Evolutionary conservation across 805 yeast genomes (phyloP).

Genomic region (Lachancea kluyveri): DNA sequence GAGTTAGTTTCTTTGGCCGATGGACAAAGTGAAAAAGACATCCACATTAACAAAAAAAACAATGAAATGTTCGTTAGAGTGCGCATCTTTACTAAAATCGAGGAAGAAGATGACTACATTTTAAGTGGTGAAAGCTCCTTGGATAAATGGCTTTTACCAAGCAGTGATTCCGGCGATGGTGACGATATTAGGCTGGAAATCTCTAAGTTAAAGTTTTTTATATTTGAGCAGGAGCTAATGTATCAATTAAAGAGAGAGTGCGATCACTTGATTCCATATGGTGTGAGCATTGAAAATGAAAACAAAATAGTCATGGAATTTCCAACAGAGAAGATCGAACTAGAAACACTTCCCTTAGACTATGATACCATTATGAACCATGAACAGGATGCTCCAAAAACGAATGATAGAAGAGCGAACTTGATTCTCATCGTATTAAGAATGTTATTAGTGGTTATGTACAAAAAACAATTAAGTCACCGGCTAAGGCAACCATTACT

Average conservation of each 20-base stretch:
- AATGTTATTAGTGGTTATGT: conserved; percentile 33
- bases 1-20: conserved; percentile 32
- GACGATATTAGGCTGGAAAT: conserved; percentile 50
- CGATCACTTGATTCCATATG: conserved; percentile 55
- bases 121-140: conserved; percentile 51
- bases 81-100: conserved; percentile 48
- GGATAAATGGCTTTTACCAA: conserved; percentile 13
- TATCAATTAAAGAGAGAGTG: conserved; percentile 75
- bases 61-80: conserved; percentile 48
- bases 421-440: conserved; percentile 29
- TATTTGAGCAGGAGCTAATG: conserved; percentile 88
- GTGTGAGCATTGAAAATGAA: conserved; percentile 57
- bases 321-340: conserved; percentile 60
- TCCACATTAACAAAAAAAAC: conserved; percentile 3
- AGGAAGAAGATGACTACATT: conserved; percentile 44
- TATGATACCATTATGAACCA: conserved; percentile 31
- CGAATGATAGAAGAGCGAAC: conserved; percentile 34
- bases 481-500: conserved; percentile 17
- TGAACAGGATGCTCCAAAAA: conserved; percentile 38
- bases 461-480: conserved; percentile 32
- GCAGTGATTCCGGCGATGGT: conserved; percentile 11
- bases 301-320: conserved; percentile 62
- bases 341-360: conserved; percentile 50
- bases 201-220: conserved; percentile 58
- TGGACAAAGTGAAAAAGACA: conserved; percentile 32